Evolutionary conservation across 2,329 filamentous ascomycete species (phyloP), one percentile per base, ranked within the genome.

Genomic region (Pseudovirgaria hyperparasitica): DNA sequence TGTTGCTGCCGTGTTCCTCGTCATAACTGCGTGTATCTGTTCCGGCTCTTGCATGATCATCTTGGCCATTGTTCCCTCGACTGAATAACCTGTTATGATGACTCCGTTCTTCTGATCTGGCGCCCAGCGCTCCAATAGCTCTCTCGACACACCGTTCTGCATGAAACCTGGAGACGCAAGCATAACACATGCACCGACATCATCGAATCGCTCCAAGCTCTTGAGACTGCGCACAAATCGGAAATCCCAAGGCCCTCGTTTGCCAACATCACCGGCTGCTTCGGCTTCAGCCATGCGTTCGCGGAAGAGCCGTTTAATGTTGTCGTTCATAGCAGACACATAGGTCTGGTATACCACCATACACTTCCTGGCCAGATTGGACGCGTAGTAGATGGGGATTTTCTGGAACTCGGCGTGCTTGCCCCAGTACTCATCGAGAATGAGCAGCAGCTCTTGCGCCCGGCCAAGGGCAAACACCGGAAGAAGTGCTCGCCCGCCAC

Each of bases 321-420:
- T 96, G 47, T 96, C 87, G 51, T 98, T 98, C 90, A 98, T 98
- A 29, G 86, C 85, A 25, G 86, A 84, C 25, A 96, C 84, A 45
- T 96, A 98, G 2, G 90, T 98, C 52, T 96, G 90, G 50, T 98
- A 98, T 4, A 96, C 85, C 16, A 94, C 72, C 90, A 98, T 98
- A 59, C 90, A 98, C 55, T 93, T 90, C 36, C 87, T 68, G 1
- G 90, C 90, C 22, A 96, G 71, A 44, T 92, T 93, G 43, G 82
- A 90, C 29, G 92, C 92, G 53, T 96, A 98, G 61, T 96, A 98
- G 35, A 98, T 96, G 5, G 90, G 90, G 19, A 81, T 78, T 39
- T 82, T 85, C 38, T 93, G 86, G 39, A 77, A 84, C 41, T 94
- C 86, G 1, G 73, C 60, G 46, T 98, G 87, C 30, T 85, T 82